phyloP scores from a whole-genome alignment of 371 early-diverging fungal genomes.

The Basidiobolus heterosporus region DNA sequence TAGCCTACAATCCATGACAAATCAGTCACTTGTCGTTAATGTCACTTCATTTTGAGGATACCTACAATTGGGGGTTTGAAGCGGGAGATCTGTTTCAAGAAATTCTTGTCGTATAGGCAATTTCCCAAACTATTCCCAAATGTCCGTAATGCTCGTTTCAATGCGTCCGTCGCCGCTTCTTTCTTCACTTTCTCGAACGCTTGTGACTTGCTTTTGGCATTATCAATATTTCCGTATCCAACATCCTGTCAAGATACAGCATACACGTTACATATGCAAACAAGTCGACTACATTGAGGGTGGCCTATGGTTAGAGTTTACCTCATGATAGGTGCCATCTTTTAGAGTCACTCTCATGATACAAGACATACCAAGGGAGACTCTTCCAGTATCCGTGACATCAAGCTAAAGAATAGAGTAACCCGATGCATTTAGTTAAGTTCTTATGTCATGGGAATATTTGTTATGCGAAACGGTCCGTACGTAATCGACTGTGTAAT shows the following conservation, averaged over 20 bases:
- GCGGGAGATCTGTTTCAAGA: constrained; percentile 30
- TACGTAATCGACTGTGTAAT: constrained; percentile 64
- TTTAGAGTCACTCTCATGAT: constrained; percentile 75
- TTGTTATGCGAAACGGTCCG: constrained; percentile 9
- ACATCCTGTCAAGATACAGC: constrained; percentile 34
- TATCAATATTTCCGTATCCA: constrained; percentile 79
- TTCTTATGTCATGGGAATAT: too few relatives aligned
- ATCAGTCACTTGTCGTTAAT: background rate
- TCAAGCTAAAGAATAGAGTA: constrained; percentile 15
- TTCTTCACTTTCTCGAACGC: constrained; percentile 92
- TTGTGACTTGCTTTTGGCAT: constrained; percentile 52
- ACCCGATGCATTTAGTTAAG: too few relatives aligned
- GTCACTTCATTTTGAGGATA: background rate
- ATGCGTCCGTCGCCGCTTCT: constrained; percentile 90
- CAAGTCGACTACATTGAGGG: too few relatives aligned
- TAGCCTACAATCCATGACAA: too few relatives aligned
- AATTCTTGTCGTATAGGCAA: constrained; percentile 89
- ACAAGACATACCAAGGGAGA: constrained; percentile 65
- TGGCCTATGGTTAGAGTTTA: constrained; percentile 8
- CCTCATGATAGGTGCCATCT: constrained; percentile 90
- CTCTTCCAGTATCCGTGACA: constrained; percentile 24
- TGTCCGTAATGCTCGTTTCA: constrained; percentile 81
- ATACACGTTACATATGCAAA: background rate
- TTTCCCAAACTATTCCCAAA: constrained; percentile 94
- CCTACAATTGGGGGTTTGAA: background rate